These are phyloP conservation scores for Thermomyces lanuginosus DNA, from an alignment of 2,329 filamentous ascomycete genomes.

Conservation along the genomic window DNA sequence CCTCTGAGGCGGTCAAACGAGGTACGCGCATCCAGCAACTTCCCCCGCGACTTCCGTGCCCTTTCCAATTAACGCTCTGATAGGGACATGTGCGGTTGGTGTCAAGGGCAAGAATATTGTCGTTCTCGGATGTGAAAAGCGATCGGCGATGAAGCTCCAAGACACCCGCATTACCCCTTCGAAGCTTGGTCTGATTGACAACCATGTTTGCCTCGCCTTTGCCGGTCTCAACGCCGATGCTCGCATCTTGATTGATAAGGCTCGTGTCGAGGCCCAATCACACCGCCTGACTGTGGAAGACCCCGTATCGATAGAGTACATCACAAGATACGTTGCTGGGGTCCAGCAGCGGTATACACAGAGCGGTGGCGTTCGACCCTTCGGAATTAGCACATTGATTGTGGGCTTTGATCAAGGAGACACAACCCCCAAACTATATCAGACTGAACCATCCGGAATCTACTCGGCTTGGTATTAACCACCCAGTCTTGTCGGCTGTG, in stretches of 20 bases:
- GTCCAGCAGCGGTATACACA: slow-evolving; percentile 99
- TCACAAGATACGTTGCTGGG: slow-evolving; percentile 94
- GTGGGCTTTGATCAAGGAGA: slow-evolving; percentile 96
- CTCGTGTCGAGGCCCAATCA: slow-evolving; percentile 88
- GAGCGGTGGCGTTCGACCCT: slow-evolving; percentile 94
- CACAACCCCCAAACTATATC: slow-evolving; percentile 76
- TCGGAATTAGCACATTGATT: slow-evolving; percentile 93
- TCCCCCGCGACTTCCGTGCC: not conserved
- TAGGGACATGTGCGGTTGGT: slow-evolving; percentile 92
- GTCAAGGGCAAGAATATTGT: slow-evolving; percentile 92
- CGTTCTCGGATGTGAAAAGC: slow-evolving; percentile 94
- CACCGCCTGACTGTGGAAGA: slow-evolving; percentile 96
- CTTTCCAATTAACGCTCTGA: not conserved
- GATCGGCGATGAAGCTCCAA: slow-evolving; percentile 97
- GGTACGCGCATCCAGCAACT: slow-evolving; percentile 36
- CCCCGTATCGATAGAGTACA: slow-evolving; percentile 95
- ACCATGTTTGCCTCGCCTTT: slow-evolving; percentile 91
- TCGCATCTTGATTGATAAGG: slow-evolving; percentile 95
- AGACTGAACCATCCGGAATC: slow-evolving; percentile 98
- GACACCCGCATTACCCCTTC: slow-evolving; percentile 98
- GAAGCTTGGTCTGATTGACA: slow-evolving; percentile 93
- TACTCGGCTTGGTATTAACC: slow-evolving; percentile 82
- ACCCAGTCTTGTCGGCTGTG: slow-evolving; percentile 1
- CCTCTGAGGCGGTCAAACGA: slow-evolving; percentile 95
- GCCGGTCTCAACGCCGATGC: slow-evolving; percentile 96